These are phyloP conservation scores for Acer yangbiense DNA, from an alignment of 345 rosid genomes.

Conservation along the genomic window DNA sequence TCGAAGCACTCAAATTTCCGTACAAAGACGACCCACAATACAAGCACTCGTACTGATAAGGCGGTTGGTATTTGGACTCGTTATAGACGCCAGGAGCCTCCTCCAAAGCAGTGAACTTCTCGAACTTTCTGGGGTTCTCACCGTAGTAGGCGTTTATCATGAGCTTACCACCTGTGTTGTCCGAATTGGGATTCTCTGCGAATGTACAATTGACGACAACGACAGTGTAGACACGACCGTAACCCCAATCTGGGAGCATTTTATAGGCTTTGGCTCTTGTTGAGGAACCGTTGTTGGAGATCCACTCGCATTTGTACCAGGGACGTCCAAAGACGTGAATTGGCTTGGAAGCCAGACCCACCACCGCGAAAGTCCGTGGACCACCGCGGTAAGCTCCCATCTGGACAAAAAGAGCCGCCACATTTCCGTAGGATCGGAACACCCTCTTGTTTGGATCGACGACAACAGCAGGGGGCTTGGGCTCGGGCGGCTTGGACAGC, in stretches of 20 bases:
- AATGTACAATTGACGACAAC: slow-evolving; percentile 79
- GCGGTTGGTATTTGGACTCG: slow-evolving; percentile 50
- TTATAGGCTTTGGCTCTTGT: slow-evolving; percentile 63
- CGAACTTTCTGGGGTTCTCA: slow-evolving; percentile 50
- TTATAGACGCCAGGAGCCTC: slow-evolving; percentile 65
- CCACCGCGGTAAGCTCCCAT: slow-evolving; percentile 97
- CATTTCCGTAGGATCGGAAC: slow-evolving; percentile 72
- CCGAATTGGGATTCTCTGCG: slow-evolving; percentile 51
- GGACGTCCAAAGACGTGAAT: slow-evolving; percentile 68
- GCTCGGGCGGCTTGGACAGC: not conserved
- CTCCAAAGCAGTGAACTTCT: slow-evolving; percentile 57
- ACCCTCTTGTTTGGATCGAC: slow-evolving; percentile 66
- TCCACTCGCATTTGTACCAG: slow-evolving; percentile 87
- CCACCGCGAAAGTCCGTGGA: slow-evolving; percentile 61
- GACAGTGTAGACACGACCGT: slow-evolving; percentile 83
- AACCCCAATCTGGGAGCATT: slow-evolving; percentile 90
- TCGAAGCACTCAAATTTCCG: slow-evolving; percentile 64
- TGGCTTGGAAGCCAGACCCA: slow-evolving; percentile 88
- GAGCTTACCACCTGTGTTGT: slow-evolving; percentile 73
- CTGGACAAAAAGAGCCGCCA: slow-evolving; percentile 78
- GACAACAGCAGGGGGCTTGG: not conserved
- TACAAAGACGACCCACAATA: slow-evolving; percentile 87
- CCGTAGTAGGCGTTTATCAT: slow-evolving; percentile 66
- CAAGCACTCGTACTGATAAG: slow-evolving; percentile 66
- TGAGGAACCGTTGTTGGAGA: slow-evolving; percentile 57